A percentile compares a stretch with the other conserved stretches of the same genome.
These are phyloP conservation scores for Catunica adiposa DNA, from an alignment of 2,329 filamentous ascomycete species.

Conservation along the genomic window DNA sequence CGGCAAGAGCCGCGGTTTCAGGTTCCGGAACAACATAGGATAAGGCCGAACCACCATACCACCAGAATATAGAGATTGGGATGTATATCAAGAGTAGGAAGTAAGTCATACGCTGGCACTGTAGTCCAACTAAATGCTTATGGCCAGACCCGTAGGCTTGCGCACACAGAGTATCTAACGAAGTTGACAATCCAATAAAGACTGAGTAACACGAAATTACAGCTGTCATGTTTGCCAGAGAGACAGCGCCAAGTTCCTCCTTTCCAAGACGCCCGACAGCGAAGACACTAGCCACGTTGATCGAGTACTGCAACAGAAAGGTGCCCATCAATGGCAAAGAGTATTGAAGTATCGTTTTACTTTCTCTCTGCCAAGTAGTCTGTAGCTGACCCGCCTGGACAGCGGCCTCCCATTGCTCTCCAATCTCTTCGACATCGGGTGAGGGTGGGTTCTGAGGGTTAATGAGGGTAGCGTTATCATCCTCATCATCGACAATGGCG, in stretches of 20 bases:
- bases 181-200: constrained; percentile 74
- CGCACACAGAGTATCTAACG: constrained; percentile 78
- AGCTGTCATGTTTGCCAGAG: constrained; percentile 52
- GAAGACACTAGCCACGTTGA: constrained; percentile 70
- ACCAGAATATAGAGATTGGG: constrained; percentile 58
- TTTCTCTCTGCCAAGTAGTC: constrained; percentile 82
- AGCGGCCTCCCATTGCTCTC: constrained; percentile 71
- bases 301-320: constrained; percentile 65
- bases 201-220: constrained; percentile 64
- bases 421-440: constrained; percentile 39
- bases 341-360: constrained; percentile 61
- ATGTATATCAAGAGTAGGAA: constrained; percentile 58
- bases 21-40: constrained; percentile 26
- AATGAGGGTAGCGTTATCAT: constrained; percentile 19
- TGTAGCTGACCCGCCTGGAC: constrained; percentile 65
- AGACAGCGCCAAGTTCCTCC: constrained; percentile 32
- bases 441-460: constrained; percentile 21
- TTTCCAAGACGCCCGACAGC: constrained; percentile 61
- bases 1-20: constrained; percentile 52
- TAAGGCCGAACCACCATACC: constrained; percentile 50
- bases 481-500: constrained; percentile 18
- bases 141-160: constrained; percentile 88
- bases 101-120: constrained; percentile 65
- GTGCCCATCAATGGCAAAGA: constrained; percentile 55
- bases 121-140: constrained; percentile 71